Evolutionary conservation across 208 protist species (phyloP), one percentile per base, ranked within the genome.

Genomic region (Trypanosoma cruzi): DNA sequence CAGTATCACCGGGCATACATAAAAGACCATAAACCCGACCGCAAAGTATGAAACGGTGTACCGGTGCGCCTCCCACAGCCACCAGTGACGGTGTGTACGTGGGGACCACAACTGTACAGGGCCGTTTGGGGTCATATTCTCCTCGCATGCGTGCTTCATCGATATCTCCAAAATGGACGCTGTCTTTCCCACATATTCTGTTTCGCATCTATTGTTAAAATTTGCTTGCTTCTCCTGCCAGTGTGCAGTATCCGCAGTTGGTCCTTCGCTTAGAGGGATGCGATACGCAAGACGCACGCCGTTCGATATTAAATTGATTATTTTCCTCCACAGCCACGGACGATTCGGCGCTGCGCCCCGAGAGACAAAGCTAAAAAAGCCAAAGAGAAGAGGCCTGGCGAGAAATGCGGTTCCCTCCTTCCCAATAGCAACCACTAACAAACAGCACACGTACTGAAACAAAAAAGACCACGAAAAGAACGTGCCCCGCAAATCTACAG

Each of bases 31-130:
- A 49, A 89, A 78, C 29, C 79, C 83, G 18, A 75, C 79, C 2
- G 79, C 53, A 10, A 82, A 69, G 64, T 90, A 92, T 2, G 81
- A 84, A 36, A 89, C 29, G 20, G 72, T 77, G 37, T 71, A 75
- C 67, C 64, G 49, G 62, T 92, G 84, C 10, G 82, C 70, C 53
- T 92, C 86, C 84, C 86, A 92, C 32, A 89, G 65, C 86, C 83
- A 89, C 80, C 84, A 92, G 60, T 92, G 86, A 48, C 61, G 46
- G 58, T 92, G 84, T 24, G 81, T 89, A 28, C 78, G 73, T 40
- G 85, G 78, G 2, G 82, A 87, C 84, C 84, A 90, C 53, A 74
- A 64, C 71, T 86, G 82, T 31, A 71, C 26, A n/a, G 28, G 48
- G 37, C 24, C 61, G 24, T n/a, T 13, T 20, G 49, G 18, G 20